Percentiles rank a stretch among this genome's conserved stretches.
Evolutionary conservation across 768 basidiomycete genomes (phyloP).

Genomic region (Phanerochaete carnosa): DNA sequence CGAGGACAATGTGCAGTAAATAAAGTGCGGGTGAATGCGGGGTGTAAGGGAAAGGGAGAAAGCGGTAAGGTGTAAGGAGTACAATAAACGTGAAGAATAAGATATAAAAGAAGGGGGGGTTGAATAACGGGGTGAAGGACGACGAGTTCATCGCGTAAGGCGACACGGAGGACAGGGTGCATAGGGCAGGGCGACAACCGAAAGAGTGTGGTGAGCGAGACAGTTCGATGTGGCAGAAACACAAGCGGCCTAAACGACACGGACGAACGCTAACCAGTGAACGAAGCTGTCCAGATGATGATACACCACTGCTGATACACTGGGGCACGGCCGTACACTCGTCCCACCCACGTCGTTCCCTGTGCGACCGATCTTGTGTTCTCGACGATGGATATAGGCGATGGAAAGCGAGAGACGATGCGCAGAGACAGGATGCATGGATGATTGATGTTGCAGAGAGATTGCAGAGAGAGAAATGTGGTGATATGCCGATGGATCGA

Average conservation of each 20-base stretch:
- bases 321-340: conserved; percentile 14
- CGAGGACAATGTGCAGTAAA: conserved; percentile 25
- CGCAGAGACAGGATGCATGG: conserved; percentile 48
- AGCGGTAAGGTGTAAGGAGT: conserved; percentile 40
- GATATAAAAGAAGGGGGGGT: conserved; percentile 63
- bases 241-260: conserved; percentile 15
- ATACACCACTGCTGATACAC: conserved; percentile 25
- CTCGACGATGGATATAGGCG: conserved; percentile 16
- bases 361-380: conserved; percentile 3
- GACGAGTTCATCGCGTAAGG: conserved; percentile 50
- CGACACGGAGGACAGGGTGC: conserved; percentile 26
- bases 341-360: conserved; percentile 18
- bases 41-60: conserved; percentile 12
- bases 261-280: conserved; percentile 11
- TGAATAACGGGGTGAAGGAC: conserved; percentile 34
- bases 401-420: conserved; percentile 44
- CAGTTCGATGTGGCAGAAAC: conserved; percentile 28
- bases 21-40: conserved; percentile 17
- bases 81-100: conserved; percentile 77
- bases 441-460: conserved; percentile 25
- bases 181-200: conserved; percentile 40
- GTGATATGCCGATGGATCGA: conserved; percentile 47
- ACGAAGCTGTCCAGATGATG: conserved; percentile 21
- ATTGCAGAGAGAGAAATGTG: conserved; percentile 42
- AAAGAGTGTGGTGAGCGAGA: conserved; percentile 39